Evolutionary conservation across 441 rosid species (phyloP).

Genomic region (Euphorbia schlechtendalii): DNA sequence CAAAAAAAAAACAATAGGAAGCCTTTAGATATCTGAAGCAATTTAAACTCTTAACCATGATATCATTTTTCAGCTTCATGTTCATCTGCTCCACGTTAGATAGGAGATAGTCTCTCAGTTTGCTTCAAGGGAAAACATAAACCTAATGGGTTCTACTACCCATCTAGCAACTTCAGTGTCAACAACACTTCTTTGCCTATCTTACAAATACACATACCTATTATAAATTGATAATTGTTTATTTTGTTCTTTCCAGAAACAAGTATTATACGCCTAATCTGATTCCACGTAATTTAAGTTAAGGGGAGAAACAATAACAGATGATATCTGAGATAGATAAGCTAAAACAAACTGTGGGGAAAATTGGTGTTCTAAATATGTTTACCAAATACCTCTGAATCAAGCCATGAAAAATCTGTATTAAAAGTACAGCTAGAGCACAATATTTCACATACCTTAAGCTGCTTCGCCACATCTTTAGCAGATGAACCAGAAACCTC

Average conservation of each 20-base stretch:
- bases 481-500: conserved; percentile 98
- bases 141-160: too few relatives aligned
- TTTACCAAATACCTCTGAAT: background rate
- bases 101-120: background rate
- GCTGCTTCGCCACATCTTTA: conserved; percentile 88
- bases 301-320: background rate
- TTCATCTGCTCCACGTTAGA: too few relatives aligned
- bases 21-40: too few relatives aligned
- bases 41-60: too few relatives aligned
- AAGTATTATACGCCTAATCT: background rate
- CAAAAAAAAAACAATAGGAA: too few relatives aligned
- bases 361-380: background rate
- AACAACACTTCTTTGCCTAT: too few relatives aligned
- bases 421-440: background rate
- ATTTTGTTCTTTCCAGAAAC: background rate
- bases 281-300: too few relatives aligned
- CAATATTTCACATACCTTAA: conserved; percentile 45
- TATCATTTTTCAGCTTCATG: too few relatives aligned
- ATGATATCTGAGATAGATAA: background rate
- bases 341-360: background rate
- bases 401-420: background rate
- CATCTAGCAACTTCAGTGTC: too few relatives aligned
- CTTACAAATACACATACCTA: background rate
- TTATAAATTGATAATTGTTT: too few relatives aligned
- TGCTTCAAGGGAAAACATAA: background rate